Conservation (phyloP, 108 stramenopile species). For the Pseudonitzschia multiseries region DNA sequence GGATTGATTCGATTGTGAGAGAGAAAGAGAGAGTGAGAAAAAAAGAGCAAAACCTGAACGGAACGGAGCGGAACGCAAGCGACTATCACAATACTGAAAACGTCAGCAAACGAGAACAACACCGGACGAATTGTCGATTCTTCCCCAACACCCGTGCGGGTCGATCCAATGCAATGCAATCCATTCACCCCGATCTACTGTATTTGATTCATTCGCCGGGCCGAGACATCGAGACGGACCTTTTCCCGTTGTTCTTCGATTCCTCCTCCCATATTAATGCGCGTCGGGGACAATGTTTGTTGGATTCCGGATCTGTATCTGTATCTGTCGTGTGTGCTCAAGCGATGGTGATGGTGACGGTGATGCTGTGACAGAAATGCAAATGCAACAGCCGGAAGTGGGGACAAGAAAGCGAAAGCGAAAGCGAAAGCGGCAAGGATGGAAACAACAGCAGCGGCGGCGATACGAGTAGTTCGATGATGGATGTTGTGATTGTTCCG, state of each 20-base stretch:
- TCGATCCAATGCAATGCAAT: neutral
- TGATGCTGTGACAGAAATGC: neutral
- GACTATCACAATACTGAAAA: too few species aligned
- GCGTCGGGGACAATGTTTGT: neutral
- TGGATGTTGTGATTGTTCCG: neutral
- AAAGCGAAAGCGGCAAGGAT: too few species aligned
- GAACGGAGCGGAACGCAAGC: too few species aligned
- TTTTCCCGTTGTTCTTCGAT: slow-evolving; percentile 14
- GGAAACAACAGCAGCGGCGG: too few species aligned
- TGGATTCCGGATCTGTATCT: neutral
- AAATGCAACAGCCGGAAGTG: neutral
- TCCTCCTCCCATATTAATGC: slow-evolving; percentile 6
- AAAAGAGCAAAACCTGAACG: neutral
- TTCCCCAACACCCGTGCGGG: too few species aligned
- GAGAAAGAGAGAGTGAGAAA: neutral
- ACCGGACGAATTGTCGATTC: too few species aligned
- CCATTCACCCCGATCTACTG: too few species aligned
- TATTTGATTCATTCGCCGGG: too few species aligned
- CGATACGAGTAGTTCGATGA: too few species aligned
- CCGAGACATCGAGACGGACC: neutral
- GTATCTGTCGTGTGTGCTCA: neutral
- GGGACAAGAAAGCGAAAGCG: too few species aligned
- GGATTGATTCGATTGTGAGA: neutral
- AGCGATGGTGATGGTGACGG: neutral
- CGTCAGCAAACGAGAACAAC: too few species aligned